Evolutionary conservation across 2,329 filamentous ascomycete species (phyloP), one percentile per base, ranked within the genome.

Genomic region (Raffaelea deltoideospora): DNA sequence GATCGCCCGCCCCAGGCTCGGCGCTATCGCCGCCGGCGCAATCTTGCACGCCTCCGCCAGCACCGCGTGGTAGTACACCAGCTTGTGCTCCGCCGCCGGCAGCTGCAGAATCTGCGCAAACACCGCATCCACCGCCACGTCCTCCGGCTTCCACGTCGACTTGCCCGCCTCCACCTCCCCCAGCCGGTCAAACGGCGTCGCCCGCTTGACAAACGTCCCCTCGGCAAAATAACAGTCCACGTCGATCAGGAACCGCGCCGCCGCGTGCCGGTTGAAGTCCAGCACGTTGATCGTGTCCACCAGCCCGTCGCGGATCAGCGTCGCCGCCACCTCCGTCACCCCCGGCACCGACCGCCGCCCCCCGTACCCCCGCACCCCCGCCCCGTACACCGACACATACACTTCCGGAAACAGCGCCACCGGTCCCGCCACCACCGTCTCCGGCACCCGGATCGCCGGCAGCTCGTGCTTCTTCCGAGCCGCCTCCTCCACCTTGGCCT

Each of bases 21-120:
- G 90, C 2, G 90, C 90, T 48, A 98, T 90, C n/a, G 90, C 90
- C 14, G 84, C 86, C 2, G 90, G 90, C 0, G 87, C 88, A 47
- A 96, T 77, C 61, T 94, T 96, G 65, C 90, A 98, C 40, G 85
- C 76, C 56, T 98, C 88, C 0, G 88, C 96, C 34, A 98, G 74
- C 3, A 96, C 76, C 0, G 87, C 81, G 57, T 98, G 90, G 56
- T 95, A 98, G 59, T 94, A 98, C 10, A 98, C 84, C 2, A 94
- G 67, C 58, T 95, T 95, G 60, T 94, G 86, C 57, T 94, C 85
- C 0, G 90, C 76, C 4, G 66, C 69, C 4, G 90, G 90, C 27
- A 98, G 69, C 55, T 85, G 81, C 53, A 94, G 83, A 30, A 98
- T 67, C 56, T 96, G 88, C 2, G 87, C 93, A 57, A 98, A 98